phyloP scores from a whole-genome alignment of 805 yeast species.

The Pichia exigua region DNA sequence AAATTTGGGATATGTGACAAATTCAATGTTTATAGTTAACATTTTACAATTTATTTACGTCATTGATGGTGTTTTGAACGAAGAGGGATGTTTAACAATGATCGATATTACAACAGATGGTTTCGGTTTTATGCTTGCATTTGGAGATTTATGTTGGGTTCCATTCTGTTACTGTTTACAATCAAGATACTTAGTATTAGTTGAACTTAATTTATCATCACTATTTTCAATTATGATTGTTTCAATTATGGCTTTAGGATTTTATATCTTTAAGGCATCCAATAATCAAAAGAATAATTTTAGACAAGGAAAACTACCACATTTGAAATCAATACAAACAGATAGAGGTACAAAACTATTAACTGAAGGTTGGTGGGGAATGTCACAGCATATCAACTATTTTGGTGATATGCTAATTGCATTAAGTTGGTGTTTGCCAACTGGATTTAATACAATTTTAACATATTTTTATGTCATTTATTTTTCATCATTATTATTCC shows the following conservation, averaged over 20 bases:
- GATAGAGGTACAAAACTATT: constrained; percentile 71
- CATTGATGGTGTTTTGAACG: constrained; percentile 87
- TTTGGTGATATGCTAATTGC: constrained; percentile 94
- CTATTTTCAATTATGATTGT: constrained; percentile 34
- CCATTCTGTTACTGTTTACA: constrained; percentile 90
- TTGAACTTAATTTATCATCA: constrained; percentile 48
- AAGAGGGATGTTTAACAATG: constrained; percentile 85
- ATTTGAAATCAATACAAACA: constrained; percentile 65
- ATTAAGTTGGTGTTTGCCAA: constrained; percentile 85
- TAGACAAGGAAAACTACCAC: constrained; percentile 64
- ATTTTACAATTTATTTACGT: constrained; percentile 73
- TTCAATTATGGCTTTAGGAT: constrained; percentile 47
- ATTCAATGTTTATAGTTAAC: constrained; percentile 65
- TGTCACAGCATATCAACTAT: constrained; percentile 88
- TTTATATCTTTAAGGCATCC: constrained; percentile 73
- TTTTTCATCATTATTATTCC: constrained; percentile 74
- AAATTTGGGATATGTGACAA: constrained; percentile 39
- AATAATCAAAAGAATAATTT: constrained; percentile 82
- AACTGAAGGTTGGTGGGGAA: constrained; percentile 94
- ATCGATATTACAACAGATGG: constrained; percentile 96
- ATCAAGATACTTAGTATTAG: constrained; percentile 67
- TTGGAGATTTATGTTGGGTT: constrained; percentile 88
- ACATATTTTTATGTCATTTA: constrained; percentile 84
- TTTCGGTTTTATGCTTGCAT: constrained; percentile 91
- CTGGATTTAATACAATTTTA: constrained; percentile 72